These are phyloP conservation scores for Amaranthus cruentus DNA, from an alignment of 148 eudicot genomes.

Conservation along the genomic window DNA sequence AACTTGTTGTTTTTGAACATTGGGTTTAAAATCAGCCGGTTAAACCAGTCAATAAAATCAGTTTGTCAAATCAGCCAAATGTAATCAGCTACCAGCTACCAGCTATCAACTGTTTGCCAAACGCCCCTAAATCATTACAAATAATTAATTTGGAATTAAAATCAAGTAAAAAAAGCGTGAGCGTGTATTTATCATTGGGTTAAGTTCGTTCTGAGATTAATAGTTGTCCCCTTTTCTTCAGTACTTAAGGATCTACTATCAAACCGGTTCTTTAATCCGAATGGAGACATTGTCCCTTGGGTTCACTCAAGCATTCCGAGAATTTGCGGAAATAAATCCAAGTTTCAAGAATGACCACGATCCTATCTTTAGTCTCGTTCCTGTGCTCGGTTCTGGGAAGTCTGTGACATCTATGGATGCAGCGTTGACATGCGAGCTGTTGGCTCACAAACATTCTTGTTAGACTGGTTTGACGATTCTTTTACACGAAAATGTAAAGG, in stretches of 20 bases:
- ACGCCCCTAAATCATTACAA: too few relatives aligned
- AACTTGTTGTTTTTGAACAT: too few relatives aligned
- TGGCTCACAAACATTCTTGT: slow-evolving; percentile 47
- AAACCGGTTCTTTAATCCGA: slow-evolving; percentile 32
- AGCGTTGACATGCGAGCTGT: slow-evolving; percentile 62
- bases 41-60: too few relatives aligned
- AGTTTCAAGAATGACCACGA: slow-evolving; percentile 22
- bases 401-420: slow-evolving; percentile 55
- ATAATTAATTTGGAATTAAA: background rate
- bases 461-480: background rate
- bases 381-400: slow-evolving; percentile 71
- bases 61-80: too few relatives aligned
- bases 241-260: slow-evolving; percentile 72
- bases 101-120: too few relatives aligned
- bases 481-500: background rate
- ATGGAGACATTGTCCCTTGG: slow-evolving; percentile 44
- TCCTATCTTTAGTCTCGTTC: slow-evolving; percentile 70
- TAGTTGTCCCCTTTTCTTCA: slow-evolving; percentile 14
- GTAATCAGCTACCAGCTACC: too few relatives aligned
- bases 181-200: background rate
- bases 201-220: background rate
- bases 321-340: slow-evolving; percentile 44
- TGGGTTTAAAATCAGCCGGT: too few relatives aligned
- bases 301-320: slow-evolving; percentile 40
- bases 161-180: background rate